A percentile compares a stretch with the other conserved stretches of the same genome.
Conservation (phyloP, 176 grass and related monocot species). For the Phoenix roebelenii region DNA sequence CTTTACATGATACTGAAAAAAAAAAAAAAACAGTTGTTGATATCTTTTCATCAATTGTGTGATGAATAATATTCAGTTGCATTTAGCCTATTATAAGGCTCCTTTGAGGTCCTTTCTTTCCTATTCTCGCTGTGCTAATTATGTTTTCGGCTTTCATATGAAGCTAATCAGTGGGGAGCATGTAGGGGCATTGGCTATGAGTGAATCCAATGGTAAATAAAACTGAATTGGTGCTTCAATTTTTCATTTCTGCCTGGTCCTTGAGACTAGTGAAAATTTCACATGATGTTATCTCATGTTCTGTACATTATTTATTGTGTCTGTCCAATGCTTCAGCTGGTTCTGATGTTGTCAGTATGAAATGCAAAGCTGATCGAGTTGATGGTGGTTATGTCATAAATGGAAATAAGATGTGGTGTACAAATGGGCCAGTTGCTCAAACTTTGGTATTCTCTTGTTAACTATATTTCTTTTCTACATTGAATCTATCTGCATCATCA, state of each 20-base stretch:
- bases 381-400: conserved; percentile 85
- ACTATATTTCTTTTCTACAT: no score
- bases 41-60: no score
- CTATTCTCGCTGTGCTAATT: neutral
- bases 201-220: conserved; percentile 84
- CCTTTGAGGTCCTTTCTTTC: no score
- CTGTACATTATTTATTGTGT: neutral
- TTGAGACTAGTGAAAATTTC: no score
- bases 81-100: no score
- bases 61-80: no score
- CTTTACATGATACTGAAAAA: no score
- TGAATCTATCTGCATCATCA: no score
- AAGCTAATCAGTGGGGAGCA: conserved; percentile 95
- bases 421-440: conserved; percentile 86
- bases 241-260: neutral
- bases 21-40: no score
- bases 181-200: conserved; percentile 87
- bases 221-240: neutral
- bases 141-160: conserved; percentile 23
- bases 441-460: conserved; percentile 47
- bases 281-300: neutral
- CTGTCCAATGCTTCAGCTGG: conserved; percentile 49
- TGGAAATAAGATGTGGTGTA: conserved; percentile 99
- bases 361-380: conserved; percentile 85
- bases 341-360: conserved; percentile 99